Evolutionary conservation across 352 stramenopile species (phyloP).

Genomic region (Peronospora farinosa): DNA sequence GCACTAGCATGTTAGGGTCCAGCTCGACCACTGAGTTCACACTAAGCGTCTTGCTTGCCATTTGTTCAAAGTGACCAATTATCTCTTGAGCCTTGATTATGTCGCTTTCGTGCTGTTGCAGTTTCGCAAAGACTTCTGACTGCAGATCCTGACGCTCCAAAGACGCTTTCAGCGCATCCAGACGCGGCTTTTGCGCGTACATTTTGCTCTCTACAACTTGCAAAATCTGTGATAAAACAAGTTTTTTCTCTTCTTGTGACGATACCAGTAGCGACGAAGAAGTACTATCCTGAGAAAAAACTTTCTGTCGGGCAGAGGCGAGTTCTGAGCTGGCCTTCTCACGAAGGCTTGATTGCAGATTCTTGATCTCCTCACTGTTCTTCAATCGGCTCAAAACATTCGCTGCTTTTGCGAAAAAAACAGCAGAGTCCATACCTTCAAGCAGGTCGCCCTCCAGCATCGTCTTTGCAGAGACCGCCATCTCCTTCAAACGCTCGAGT

Average conservation of each 20-base stretch:
- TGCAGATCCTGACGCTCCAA: constrained; percentile 40
- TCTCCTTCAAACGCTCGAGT: constrained; percentile 46
- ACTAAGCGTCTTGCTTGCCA: constrained; percentile 53
- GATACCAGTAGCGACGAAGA: constrained; percentile 11
- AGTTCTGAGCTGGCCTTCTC: constrained; percentile 43
- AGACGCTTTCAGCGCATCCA: constrained; percentile 35
- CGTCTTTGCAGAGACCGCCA: constrained; percentile 46
- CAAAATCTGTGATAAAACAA: constrained; percentile 65
- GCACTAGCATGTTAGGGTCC: constrained; percentile 46
- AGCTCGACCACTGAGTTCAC: constrained; percentile 52
- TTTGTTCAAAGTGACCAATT: constrained; percentile 46
- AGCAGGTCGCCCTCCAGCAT: constrained; percentile 62
- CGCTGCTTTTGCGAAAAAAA: constrained; percentile 55
- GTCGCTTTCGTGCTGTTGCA: constrained; percentile 58
- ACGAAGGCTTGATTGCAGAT: constrained; percentile 39
- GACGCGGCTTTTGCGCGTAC: constrained; percentile 34
- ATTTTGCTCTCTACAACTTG: constrained; percentile 49
- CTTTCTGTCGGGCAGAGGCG: constrained; percentile 19
- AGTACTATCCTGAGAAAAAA: constrained; percentile 11
- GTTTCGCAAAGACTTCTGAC: constrained; percentile 37
- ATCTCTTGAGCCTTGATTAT: constrained; percentile 52
- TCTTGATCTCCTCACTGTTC: constrained; percentile 50
- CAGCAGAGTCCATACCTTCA: constrained; percentile 52
- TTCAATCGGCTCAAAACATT: constrained; percentile 58
- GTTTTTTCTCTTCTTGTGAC: constrained; percentile 31